phyloP scores from a whole-genome alignment of 257 asterid genomes.

The Cinchona pubescens region DNA sequence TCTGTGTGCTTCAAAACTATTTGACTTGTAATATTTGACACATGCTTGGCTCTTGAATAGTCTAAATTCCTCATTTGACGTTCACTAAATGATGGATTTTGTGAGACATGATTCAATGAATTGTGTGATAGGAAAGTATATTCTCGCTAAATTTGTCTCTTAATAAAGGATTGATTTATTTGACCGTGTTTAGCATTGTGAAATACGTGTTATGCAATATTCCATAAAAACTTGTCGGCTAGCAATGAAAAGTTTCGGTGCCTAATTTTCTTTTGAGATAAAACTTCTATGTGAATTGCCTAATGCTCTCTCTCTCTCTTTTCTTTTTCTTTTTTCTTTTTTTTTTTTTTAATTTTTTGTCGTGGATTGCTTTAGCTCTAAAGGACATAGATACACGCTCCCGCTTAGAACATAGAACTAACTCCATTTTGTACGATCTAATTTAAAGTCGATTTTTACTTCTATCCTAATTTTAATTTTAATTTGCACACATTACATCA shows the following conservation, averaged over 20 bases:
- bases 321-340: no score
- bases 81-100: not conserved
- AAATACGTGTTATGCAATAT: not conserved
- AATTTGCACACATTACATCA: no score
- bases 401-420: no score
- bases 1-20: no score
- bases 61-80: not conserved
- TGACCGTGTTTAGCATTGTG: not conserved
- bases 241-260: not conserved
- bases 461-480: no score
- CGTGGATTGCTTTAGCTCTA: not conserved
- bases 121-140: no score
- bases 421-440: no score
- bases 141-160: not conserved
- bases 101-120: not conserved
- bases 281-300: no score
- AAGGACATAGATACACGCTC: not conserved
- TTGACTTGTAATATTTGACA: not conserved
- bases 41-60: not conserved
- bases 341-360: no score
- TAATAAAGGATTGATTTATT: not conserved
- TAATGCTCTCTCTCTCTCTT: no score
- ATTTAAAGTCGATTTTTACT: no score
- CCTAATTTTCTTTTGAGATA: not conserved
- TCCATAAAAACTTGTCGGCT: not conserved